Conservation (phyloP, 2,329 filamentous ascomycete genomes). For the Fusarium globosum region DNA sequence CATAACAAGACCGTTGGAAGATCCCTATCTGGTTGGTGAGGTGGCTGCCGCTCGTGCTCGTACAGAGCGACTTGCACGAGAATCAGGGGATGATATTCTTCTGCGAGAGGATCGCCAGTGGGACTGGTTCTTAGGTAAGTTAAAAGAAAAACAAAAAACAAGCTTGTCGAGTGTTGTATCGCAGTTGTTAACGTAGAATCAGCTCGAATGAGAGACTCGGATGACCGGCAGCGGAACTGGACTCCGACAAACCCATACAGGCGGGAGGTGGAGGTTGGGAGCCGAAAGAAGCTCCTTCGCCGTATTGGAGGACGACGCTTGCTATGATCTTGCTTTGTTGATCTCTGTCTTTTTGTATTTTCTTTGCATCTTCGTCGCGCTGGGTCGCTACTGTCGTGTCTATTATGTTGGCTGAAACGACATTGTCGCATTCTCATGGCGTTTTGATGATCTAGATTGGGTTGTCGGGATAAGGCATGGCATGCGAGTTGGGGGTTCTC, state of each 20-base stretch:
- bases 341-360: background rate
- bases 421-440: slow-evolving; percentile 44
- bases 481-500: slow-evolving; percentile 22
- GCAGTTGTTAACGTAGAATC: slow-evolving; percentile 18
- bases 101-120: slow-evolving; percentile 67
- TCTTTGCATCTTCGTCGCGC: slow-evolving; percentile 22
- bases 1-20: slow-evolving; percentile 66
- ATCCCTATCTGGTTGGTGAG: slow-evolving; percentile 75
- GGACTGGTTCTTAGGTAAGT: slow-evolving; percentile 70
- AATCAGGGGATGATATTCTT: slow-evolving; percentile 66
- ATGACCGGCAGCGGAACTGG: slow-evolving; percentile 64
- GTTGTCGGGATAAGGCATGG: slow-evolving; percentile 24
- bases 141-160: background rate
- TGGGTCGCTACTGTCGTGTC: slow-evolving; percentile 37
- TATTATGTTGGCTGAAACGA: slow-evolving; percentile 37
- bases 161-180: background rate
- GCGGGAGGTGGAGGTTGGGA: slow-evolving; percentile 46
- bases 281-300: slow-evolving; percentile 54
- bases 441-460: slow-evolving; percentile 43
- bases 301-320: slow-evolving; percentile 52
- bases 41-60: slow-evolving; percentile 68
- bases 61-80: slow-evolving; percentile 66
- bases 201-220: slow-evolving; percentile 64
- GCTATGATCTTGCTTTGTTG: slow-evolving; percentile 30
- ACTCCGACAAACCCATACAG: slow-evolving; percentile 50